phyloP scores from a whole-genome alignment of 495 filamentous ascomycete genomes.

The Apodospora peruviana region DNA sequence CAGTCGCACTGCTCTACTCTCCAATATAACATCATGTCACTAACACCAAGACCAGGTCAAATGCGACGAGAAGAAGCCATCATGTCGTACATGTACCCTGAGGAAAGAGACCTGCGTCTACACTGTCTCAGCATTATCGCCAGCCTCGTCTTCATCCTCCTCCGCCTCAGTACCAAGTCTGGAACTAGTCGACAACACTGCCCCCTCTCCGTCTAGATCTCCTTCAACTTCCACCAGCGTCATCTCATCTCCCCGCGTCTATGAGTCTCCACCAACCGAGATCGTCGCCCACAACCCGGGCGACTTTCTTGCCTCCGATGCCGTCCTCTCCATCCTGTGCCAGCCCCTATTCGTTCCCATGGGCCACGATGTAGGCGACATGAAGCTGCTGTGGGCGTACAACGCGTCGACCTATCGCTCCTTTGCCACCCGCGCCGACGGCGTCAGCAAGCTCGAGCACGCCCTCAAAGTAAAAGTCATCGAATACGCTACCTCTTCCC shows the following conservation, averaged over 20 bases:
- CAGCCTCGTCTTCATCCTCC: slow-evolving; percentile 9
- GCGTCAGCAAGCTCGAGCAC: slow-evolving; percentile 24
- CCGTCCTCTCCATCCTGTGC: too few species aligned
- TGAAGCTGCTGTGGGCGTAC: slow-evolving; percentile 42
- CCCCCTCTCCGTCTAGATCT: not conserved
- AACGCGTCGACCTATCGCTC: slow-evolving; percentile 27
- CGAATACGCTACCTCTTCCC: slow-evolving; percentile 40
- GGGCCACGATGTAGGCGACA: slow-evolving; percentile 24
- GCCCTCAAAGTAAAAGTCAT: slow-evolving; percentile 37
- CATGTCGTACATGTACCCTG: slow-evolving; percentile 40
- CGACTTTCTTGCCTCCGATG: too few species aligned
- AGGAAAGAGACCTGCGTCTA: slow-evolving; percentile 42
- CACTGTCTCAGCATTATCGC: slow-evolving; percentile 5
- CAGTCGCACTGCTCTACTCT: too few species aligned
- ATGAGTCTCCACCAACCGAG: not conserved
- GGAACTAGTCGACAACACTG: too few species aligned
- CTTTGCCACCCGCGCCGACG: slow-evolving; percentile 30
- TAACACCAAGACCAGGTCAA: slow-evolving; percentile 23
- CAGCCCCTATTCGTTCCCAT: slow-evolving; percentile 34
- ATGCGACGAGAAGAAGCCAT: slow-evolving; percentile 45
- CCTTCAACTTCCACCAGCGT: not conserved
- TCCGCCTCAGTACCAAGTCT: not conserved
- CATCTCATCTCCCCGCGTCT: not conserved
- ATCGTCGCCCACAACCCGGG: not conserved
- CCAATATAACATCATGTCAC: too few species aligned